Base-by-base conservation (phyloP, 2,329 filamentous ascomycete species). In the Rutstroemia sp. region DNA sequence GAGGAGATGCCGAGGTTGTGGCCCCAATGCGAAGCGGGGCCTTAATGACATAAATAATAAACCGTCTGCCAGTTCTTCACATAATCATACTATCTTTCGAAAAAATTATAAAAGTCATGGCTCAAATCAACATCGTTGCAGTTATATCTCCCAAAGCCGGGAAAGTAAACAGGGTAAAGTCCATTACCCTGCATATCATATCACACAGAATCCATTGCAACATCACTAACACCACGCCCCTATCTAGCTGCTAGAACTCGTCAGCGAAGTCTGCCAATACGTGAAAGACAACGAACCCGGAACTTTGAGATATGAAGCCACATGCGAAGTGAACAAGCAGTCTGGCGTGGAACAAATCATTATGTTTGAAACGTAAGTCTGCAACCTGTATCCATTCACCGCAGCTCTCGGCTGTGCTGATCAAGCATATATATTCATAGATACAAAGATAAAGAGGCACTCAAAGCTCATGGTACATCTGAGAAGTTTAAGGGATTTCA, bases 351-450 rank as follows among this genome's bases (percentile, higher is more conserved):
- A 67, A 18, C 61, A 68, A 45, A 49, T 69, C 1, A 59, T 69
- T 39, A 58, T 69, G 64, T 5, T 69, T 34, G 67, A 69, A 57
- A 67, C 49, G 67, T 67, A 48, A 16, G 56, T 53, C 51, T 21
- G 16, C 45, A 7, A 27, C 9, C 25, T 21, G n/a, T 18, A 14
- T 12, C 5, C 23, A 25, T 45, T 14, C 5, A 6, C 8, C 16
- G n/a, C n/a, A 23, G 5, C 4, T 21, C 5, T 52, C 14, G 19
- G 41, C 39, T 16, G 12, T 21, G 30, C 44, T 21, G n/a, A 38
- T 53, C 2, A 57, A 19, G 30, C n/a, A 4, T 21, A 6, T 10
- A 14, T 16, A 18, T 21, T 18, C 5, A 21, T 49, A 69, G 66
- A 14, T 69, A 68, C 37, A 63, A 66, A 39, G 62, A 67, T 37